Percentiles rank a stretch among this genome's conserved stretches.
phyloP scores from a whole-genome alignment of 257 asterid species.

The Agastache rugosa region DNA sequence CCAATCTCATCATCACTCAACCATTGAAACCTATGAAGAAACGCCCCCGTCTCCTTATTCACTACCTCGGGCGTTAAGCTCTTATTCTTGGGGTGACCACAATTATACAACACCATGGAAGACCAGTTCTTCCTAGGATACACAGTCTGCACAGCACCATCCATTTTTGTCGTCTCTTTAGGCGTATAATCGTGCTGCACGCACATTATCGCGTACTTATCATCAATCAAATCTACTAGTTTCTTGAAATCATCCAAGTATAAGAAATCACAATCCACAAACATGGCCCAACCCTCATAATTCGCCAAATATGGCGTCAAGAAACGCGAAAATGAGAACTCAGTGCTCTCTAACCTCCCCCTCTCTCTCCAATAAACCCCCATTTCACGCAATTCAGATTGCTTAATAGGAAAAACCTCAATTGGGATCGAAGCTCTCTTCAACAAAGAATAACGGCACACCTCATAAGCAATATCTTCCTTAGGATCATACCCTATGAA shows the following conservation, averaged over 20 bases:
- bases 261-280: slow-evolving; percentile 87
- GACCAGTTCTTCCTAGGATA: slow-evolving; percentile 98
- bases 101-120: slow-evolving; percentile 87
- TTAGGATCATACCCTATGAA: slow-evolving; percentile 83
- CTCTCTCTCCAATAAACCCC: slow-evolving; percentile 87
- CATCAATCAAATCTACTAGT: slow-evolving; percentile 60
- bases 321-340: slow-evolving; percentile 82
- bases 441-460: slow-evolving; percentile 66
- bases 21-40: slow-evolving; percentile 90
- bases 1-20: slow-evolving; percentile 79
- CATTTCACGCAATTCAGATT: slow-evolving; percentile 63
- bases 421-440: slow-evolving; percentile 80
- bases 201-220: slow-evolving; percentile 80
- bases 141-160: slow-evolving; percentile 82
- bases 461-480: slow-evolving; percentile 84
- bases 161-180: slow-evolving; percentile 87
- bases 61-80: slow-evolving; percentile 73
- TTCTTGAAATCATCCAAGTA: slow-evolving; percentile 74
- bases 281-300: slow-evolving; percentile 88
- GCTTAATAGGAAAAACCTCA: slow-evolving; percentile 75
- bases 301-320: slow-evolving; percentile 70
- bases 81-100: slow-evolving; percentile 72
- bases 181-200: slow-evolving; percentile 89
- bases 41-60: slow-evolving; percentile 79
- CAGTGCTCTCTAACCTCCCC: slow-evolving; percentile 83